Conservation (phyloP, 2,329 filamentous ascomycete species). For the Neopestalotiopsis sp. region DNA sequence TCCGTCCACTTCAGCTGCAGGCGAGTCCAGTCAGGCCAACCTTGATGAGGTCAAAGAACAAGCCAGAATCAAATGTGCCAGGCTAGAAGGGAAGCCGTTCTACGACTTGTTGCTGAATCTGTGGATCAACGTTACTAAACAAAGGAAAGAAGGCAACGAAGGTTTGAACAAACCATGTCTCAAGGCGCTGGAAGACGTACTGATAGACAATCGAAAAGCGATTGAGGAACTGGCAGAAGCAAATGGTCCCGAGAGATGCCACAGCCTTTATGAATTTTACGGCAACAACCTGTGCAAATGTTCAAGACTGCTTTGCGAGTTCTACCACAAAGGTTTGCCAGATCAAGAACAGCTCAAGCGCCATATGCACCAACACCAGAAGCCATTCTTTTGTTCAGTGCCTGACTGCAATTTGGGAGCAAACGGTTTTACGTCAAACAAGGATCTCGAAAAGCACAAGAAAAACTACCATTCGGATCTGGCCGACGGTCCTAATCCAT, state of each 20-base stretch:
- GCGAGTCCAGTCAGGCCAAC: not conserved
- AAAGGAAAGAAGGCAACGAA: conserved; percentile 25
- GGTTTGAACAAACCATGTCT: conserved; percentile 37
- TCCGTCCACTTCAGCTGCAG: not conserved
- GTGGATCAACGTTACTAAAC: conserved; percentile 35
- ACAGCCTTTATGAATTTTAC: not conserved
- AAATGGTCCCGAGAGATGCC: not conserved
- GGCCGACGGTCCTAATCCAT: not conserved
- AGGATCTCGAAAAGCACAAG: conserved; percentile 18
- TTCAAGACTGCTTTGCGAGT: not conserved
- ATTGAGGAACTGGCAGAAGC: not conserved
- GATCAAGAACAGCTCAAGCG: not conserved
- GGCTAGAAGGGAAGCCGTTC: conserved; percentile 25
- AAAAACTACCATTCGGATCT: conserved; percentile 16
- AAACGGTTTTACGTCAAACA: conserved; percentile 9
- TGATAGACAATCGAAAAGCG: conserved; percentile 33
- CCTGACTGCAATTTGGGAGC: not conserved
- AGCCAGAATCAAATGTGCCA: conserved; percentile 22
- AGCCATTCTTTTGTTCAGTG: conserved; percentile 8
- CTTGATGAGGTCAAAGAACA: not conserved
- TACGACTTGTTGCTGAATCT: conserved; percentile 31
- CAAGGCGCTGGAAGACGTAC: conserved; percentile 27
- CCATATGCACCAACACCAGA: conserved; percentile 14
- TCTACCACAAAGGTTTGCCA: conserved; percentile 17
- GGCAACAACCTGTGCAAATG: conserved; percentile 18